A percentile compares a stretch with the other conserved stretches of the same genome.
Evolutionary conservation across 805 yeast species (phyloP).

Genomic region (Wickerhamomyces xylosicus): DNA sequence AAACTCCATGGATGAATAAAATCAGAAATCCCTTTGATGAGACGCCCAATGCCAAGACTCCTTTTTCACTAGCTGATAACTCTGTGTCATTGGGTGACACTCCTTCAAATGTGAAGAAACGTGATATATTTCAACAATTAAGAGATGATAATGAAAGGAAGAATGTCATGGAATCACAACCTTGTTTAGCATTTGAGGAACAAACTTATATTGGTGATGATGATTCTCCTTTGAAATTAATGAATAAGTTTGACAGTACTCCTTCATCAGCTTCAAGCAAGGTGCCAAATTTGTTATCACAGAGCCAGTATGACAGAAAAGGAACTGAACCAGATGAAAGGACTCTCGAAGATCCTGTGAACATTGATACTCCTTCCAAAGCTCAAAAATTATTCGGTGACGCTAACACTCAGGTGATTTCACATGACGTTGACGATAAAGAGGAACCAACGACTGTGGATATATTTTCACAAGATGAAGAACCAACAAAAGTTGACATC

Average conservation of each 20-base stretch:
- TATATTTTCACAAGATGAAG: conserved; percentile 1
- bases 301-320: too few species aligned
- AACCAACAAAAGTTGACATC: not conserved
- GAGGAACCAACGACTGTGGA: too few species aligned
- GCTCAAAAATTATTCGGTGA: too few species aligned
- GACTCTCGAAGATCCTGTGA: too few species aligned
- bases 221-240: too few species aligned
- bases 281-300: too few species aligned
- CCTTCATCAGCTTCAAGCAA: too few species aligned
- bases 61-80: not conserved
- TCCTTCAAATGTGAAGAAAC: conserved; percentile 2
- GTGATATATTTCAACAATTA: not conserved
- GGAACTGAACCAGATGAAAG: too few species aligned
- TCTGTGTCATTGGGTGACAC: not conserved
- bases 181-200: not conserved
- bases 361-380: too few species aligned
- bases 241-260: too few species aligned
- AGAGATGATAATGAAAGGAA: conserved; percentile 16
- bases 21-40: conserved; percentile 29
- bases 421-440: too few species aligned
- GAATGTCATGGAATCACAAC: conserved; percentile 3
- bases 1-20: conserved; percentile 20
- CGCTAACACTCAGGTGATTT: too few species aligned
- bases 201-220: not conserved
- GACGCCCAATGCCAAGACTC: conserved; percentile 9